Evolutionary conservation across 768 basidiomycete species (phyloP), one percentile per base, ranked within the genome.

Genomic region (Collybia sp.): DNA sequence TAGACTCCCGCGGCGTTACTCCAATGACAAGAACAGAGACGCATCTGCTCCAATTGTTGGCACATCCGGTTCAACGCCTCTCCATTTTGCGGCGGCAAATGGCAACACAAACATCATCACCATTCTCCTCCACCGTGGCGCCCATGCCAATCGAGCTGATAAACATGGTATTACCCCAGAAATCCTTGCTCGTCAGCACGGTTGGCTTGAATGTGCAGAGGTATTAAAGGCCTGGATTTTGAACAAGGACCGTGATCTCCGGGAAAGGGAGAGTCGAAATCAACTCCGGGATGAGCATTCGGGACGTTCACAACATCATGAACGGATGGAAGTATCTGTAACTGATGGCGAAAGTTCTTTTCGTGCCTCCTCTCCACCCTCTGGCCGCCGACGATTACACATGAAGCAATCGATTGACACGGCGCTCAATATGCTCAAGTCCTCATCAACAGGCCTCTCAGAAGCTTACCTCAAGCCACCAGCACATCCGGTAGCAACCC

Each of bases 71-170:
- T 87, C 88, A 3, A 96, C 95, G 0, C 92, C 96, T 0, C 82
- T 98, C 18, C 96, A 99, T 62, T 99, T 97, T 61, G 95, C 96
- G 12, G 88, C 93, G 30, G 93, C 95, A 20, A 93, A 96, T 56
- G 94, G 94, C 2, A 91, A 99, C 66, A 79, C 79, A 25, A 65
- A 73, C 18, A 82, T 93, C 54, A 80, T 93, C 38, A 76, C 73
- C 49, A 80, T 87, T 31, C 82, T 99, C 36, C 82, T 99, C 33
- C 77, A 85, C 13, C 83, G 82, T 51, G 93, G 93, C 40, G 96
- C 95, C 6, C 76, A 81, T 48, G 80, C 93, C 16, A 75, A 85
- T 62, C 80, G 83, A 37, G 62, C 84, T 5, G 95, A 99, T 69
- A 99, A 98, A 62, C 86, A 93, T 66, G 93, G 92, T 4, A 70